Conservation (phyloP, 148 eudicot species). For the Beta vulgaris region DNA sequence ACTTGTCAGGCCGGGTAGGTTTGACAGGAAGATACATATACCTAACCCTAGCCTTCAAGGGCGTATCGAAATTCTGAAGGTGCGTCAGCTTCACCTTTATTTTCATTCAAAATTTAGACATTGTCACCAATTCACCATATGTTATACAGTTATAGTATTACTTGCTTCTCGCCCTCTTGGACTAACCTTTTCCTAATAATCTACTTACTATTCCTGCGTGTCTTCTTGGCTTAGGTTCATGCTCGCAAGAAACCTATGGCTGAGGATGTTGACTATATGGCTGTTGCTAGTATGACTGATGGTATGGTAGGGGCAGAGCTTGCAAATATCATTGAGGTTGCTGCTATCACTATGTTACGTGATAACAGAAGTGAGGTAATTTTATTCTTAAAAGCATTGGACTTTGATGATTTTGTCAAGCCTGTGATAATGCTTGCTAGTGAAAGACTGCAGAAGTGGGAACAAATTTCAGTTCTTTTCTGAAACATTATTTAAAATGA, state of each 20-base stretch:
- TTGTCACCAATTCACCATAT: neutral
- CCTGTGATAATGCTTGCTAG: neutral
- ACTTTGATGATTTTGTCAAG: neutral
- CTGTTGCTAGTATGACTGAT: slow-evolving; percentile 83
- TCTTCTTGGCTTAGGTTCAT: slow-evolving; percentile 60
- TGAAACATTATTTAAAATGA: neutral
- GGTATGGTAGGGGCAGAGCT: slow-evolving; percentile 99
- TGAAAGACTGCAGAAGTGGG: neutral
- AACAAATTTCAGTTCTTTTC: neutral
- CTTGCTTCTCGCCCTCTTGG: neutral
- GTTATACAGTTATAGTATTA: neutral
- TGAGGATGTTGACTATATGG: slow-evolving; percentile 80
- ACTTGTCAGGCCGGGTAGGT: slow-evolving; percentile 93
- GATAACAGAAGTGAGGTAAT: slow-evolving; percentile 85
- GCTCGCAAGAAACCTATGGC: slow-evolving; percentile 93
- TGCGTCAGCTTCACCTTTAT: slow-evolving; percentile 14
- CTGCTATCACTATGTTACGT: slow-evolving; percentile 85
- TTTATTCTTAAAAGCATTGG: slow-evolving; percentile 14
- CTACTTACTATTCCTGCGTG: neutral
- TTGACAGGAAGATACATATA: slow-evolving; percentile 81
- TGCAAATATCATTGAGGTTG: slow-evolving; percentile 89
- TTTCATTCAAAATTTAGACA: slow-evolving; percentile 11
- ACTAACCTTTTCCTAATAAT: neutral
- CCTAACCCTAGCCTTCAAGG: slow-evolving; percentile 89
- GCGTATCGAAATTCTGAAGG: slow-evolving; percentile 80